Evolutionary conservation across 495 filamentous ascomycete species (phyloP), one percentile per base, ranked within the genome.

Genomic region (Aspergillus panamensis): DNA sequence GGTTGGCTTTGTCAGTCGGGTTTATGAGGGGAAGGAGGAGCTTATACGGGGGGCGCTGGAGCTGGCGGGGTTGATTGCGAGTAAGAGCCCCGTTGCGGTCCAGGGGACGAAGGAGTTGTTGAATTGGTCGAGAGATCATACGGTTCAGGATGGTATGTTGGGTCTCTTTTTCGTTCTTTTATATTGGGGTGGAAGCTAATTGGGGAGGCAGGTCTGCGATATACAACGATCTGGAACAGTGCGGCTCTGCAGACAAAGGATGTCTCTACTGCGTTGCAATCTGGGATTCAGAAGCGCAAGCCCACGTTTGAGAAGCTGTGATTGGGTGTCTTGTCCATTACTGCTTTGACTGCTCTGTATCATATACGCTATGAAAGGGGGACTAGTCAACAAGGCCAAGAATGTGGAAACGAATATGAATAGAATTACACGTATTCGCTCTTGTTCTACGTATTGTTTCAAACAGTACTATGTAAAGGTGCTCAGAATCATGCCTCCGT

Each of bases 31-130:
- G 19, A 91, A 91, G 70, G 75, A 77, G 21, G 80, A 78, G 45
- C 81, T 85, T 6, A 65, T 92, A 30, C 69, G 75, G 40, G 79
- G 79, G 35, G 92, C 84, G 1, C 19, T 93, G 57, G 79, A 84
- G 69, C 56, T 91, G 67, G 91, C 88, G 8, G 69, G 61, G 12
- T 57, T 85, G 65, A 83, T 97, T 16, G 87, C 88, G 35, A 72
- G 66, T 6, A 97, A 97, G 81, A 95, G 90, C 64, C 94, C 94
- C 0, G 84, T 98, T 20, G 94, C 91, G 0, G 90, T 96, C 60
- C 86, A 93, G 74, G 89, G 91, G 4, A 97, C 94, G 19, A 98
- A 98, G 78, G 88, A 96, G 71, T 66, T 97, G 50, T 67, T 98
- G 69, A 96, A 97, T 72, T 92, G 85, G 65, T 87, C 85, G 43